These are phyloP conservation scores for Thuidium tamariscinum DNA, from an alignment of 225 moss, liverwort and hornwort genomes.

Conservation along the genomic window DNA sequence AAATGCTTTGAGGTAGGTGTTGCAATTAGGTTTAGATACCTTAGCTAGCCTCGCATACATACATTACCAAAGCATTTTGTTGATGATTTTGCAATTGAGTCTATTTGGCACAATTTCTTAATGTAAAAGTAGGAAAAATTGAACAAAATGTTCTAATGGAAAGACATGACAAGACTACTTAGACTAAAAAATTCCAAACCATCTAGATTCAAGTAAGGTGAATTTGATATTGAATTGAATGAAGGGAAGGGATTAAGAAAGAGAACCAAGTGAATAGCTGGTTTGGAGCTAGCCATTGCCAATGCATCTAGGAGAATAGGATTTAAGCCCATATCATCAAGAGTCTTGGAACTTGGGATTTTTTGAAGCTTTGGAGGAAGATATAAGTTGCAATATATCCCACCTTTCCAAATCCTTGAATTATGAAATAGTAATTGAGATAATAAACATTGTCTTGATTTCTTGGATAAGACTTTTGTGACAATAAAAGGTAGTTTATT, in stretches of 20 bases:
- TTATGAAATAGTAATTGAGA: background rate
- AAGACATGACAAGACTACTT: background rate
- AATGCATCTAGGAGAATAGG: background rate
- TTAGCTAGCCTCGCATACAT: too few relatives aligned
- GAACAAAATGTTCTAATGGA: too few relatives aligned
- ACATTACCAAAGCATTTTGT: background rate
- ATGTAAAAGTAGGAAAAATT: too few relatives aligned
- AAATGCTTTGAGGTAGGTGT: accelerated
- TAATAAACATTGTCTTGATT: background rate
- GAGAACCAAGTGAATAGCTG: constrained; percentile 6
- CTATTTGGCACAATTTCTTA: too few relatives aligned
- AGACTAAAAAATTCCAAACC: background rate
- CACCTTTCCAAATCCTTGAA: background rate
- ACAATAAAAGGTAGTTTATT: background rate
- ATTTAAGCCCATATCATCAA: background rate
- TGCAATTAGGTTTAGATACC: too few relatives aligned
- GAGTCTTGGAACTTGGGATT: background rate
- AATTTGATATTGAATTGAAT: background rate
- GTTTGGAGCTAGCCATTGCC: background rate
- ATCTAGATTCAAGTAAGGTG: background rate
- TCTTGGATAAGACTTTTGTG: background rate
- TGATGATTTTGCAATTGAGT: too few relatives aligned
- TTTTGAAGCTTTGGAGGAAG: background rate
- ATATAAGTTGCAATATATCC: background rate
- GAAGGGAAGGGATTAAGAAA: background rate